phyloP scores from a whole-genome alignment of 169 alveolate species.

The Eimeria zaria region DNA sequence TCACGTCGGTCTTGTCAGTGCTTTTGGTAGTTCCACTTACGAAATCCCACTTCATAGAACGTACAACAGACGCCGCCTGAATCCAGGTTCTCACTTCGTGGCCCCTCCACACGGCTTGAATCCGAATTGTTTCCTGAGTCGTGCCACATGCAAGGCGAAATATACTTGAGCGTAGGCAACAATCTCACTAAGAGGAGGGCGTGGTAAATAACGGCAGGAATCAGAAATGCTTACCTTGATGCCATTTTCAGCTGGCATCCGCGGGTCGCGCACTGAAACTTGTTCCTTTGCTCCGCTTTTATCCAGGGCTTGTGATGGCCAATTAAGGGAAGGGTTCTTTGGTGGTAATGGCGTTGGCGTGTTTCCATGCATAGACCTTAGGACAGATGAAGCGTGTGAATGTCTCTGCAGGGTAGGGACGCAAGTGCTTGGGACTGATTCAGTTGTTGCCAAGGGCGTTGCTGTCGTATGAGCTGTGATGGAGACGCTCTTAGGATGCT shows the following conservation, averaged over 20 bases:
- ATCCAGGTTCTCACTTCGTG: slow-evolving; percentile 58
- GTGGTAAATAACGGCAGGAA: not conserved
- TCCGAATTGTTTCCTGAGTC: slow-evolving; percentile 13
- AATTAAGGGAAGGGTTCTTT: not conserved
- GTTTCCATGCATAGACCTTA: not conserved
- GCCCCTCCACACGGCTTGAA: slow-evolving; percentile 56
- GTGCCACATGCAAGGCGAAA: not conserved
- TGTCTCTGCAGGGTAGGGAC: not conserved
- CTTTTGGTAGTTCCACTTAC: not conserved
- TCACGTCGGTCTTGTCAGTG: not conserved
- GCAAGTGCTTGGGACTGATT: not conserved
- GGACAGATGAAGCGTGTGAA: not conserved
- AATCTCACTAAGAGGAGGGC: not conserved
- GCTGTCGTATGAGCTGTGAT: not conserved
- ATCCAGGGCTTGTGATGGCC: not conserved
- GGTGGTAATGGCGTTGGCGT: not conserved
- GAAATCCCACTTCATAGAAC: slow-evolving; percentile 28
- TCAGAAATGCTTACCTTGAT: not conserved
- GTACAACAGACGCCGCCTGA: slow-evolving; percentile 60
- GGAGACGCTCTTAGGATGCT: not conserved
- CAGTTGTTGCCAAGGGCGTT: not conserved
- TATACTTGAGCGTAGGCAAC: not conserved
- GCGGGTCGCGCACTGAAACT: not conserved
- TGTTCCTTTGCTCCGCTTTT: not conserved
- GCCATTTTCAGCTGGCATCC: not conserved